Evolutionary conservation across 352 stramenopile genomes (phyloP).

Genomic region (Globisporangium acanthophoron): DNA sequence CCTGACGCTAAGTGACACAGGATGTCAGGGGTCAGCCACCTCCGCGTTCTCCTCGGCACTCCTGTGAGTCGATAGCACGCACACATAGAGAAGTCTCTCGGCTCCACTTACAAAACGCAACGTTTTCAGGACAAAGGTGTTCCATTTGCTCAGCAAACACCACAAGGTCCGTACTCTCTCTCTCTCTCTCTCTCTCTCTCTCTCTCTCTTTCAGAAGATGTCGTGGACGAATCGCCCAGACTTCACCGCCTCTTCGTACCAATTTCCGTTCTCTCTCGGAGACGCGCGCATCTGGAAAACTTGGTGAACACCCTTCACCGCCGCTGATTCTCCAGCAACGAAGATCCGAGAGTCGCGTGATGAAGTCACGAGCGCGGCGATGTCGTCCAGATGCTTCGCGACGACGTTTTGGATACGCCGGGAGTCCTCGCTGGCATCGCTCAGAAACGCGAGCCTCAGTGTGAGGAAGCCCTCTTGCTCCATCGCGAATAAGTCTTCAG

Average conservation of each 20-base stretch:
- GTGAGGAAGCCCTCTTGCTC: slow-evolving; percentile 23
- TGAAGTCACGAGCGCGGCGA: not conserved
- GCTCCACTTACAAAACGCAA: too few relatives aligned
- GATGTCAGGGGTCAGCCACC: too few relatives aligned
- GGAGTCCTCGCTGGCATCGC: not conserved
- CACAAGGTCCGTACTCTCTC: not conserved
- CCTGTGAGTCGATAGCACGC: too few relatives aligned
- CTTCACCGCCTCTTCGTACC: slow-evolving; percentile 7
- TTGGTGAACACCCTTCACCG: slow-evolving; percentile 7
- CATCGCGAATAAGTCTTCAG: slow-evolving; percentile 25
- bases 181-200: too few relatives aligned
- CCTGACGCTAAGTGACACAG: too few relatives aligned
- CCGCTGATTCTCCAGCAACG: slow-evolving; percentile 8
- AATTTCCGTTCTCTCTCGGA: not conserved
- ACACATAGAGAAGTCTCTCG: too few relatives aligned
- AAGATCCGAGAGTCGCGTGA: slow-evolving; percentile 2
- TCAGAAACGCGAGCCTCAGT: slow-evolving; percentile 23
- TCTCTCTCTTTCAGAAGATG: not conserved
- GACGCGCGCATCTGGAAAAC: not conserved
- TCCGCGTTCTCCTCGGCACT: too few relatives aligned
- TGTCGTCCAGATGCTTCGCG: slow-evolving; percentile 11
- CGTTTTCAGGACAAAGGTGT: too few relatives aligned
- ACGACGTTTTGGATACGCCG: slow-evolving; percentile 24
- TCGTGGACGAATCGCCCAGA: slow-evolving; percentile 6
- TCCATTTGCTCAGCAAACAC: not conserved